These are phyloP conservation scores for Microdochium paspali DNA, from an alignment of 2,329 filamentous ascomycete genomes.

Conservation along the genomic window DNA sequence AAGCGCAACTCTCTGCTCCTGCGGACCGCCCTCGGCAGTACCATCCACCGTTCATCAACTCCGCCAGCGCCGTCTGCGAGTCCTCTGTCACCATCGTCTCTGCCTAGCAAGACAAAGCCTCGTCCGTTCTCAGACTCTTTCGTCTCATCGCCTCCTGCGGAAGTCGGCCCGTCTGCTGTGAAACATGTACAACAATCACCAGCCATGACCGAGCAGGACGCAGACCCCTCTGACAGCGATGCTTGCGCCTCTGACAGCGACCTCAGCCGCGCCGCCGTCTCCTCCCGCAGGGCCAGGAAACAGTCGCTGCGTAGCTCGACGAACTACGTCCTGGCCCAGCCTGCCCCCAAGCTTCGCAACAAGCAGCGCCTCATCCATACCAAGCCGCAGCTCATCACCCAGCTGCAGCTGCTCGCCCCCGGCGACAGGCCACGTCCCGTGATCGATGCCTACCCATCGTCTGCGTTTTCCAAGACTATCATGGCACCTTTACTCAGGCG, in stretches of 20 bases:
- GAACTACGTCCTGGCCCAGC: constrained; percentile 58
- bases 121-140: background rate
- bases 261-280: constrained; percentile 28
- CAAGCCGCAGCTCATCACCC: constrained; percentile 59
- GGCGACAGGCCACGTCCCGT: constrained; percentile 55
- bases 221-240: constrained; percentile 21
- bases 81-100: background rate
- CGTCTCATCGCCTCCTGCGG: background rate
- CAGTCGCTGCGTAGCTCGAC: constrained; percentile 46
- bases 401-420: constrained; percentile 57
- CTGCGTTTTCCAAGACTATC: constrained; percentile 45
- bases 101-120: background rate
- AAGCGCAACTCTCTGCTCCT: constrained; percentile 15
- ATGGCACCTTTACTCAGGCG: constrained; percentile 49
- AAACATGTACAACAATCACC: constrained; percentile 9
- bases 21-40: constrained; percentile 15
- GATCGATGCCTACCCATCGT: constrained; percentile 65
- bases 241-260: constrained; percentile 33
- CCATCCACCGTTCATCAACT: constrained; percentile 1
- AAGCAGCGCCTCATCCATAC: constrained; percentile 58
- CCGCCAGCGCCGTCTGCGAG: background rate
- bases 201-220: constrained; percentile 39
- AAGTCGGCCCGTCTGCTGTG: too few relatives aligned
- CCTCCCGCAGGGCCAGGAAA: constrained; percentile 27
- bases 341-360: constrained; percentile 46